Percentiles rank a stretch among this genome's conserved stretches.
These are phyloP conservation scores for Macrophomina pseudophaseolina DNA, from an alignment of 2,329 filamentous ascomycete genomes.

Conservation along the genomic window DNA sequence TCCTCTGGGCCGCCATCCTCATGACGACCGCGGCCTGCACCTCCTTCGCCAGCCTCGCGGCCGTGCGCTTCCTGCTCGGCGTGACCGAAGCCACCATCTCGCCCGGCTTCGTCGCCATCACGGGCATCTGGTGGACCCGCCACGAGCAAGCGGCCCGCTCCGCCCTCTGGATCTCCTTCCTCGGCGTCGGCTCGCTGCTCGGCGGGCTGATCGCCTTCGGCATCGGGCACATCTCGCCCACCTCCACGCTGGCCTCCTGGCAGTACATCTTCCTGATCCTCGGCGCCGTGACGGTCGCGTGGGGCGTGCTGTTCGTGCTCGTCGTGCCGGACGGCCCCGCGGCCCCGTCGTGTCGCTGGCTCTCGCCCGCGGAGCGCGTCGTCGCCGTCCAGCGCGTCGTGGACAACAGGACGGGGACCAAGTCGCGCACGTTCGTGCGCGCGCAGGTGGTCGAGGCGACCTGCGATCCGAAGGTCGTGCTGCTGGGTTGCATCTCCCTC, in stretches of 20 bases:
- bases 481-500: constrained; percentile 49
- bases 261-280: constrained; percentile 47
- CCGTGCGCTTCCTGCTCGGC: constrained; percentile 68
- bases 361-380: constrained; percentile 61
- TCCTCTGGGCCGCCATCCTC: constrained; percentile 60
- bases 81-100: constrained; percentile 66
- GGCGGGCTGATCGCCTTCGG: constrained; percentile 54
- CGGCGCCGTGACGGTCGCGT: constrained; percentile 41
- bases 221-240: not conserved
- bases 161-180: constrained; percentile 63
- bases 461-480: constrained; percentile 63
- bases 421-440: constrained; percentile 56
- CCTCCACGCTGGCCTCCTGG: constrained; percentile 40
- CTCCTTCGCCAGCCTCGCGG: constrained; percentile 65
- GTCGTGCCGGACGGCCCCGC: constrained; percentile 70
- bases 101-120: constrained; percentile 53
- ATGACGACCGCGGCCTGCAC: constrained; percentile 66
- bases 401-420: constrained; percentile 50
- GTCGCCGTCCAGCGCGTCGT: constrained; percentile 61
- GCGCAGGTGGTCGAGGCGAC: constrained; percentile 56
- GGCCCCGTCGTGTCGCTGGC: constrained; percentile 58
- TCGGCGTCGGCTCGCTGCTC: constrained; percentile 55
- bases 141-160: constrained; percentile 61
- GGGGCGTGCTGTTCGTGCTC: constrained; percentile 43
- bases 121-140: constrained; percentile 66